Conservation (phyloP, 257 asterid species). For the Gentiana dahurica region DNA sequence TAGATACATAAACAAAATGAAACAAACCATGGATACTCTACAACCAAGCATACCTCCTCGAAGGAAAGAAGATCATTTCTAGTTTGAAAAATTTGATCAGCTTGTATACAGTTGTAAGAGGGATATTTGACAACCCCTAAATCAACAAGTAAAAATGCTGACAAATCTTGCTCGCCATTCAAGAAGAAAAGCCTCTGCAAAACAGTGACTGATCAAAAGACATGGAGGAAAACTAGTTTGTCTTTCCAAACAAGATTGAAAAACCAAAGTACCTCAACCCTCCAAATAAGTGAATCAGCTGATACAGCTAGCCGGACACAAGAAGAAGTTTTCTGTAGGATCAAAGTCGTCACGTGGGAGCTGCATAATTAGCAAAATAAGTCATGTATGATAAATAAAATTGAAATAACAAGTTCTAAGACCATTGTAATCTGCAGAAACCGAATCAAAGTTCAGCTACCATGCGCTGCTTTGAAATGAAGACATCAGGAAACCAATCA, state of each 20-base stretch:
- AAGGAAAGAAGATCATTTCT: constrained; percentile 64
- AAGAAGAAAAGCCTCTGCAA: constrained; percentile 92
- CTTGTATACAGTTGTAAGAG: constrained; percentile 54
- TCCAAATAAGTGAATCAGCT: constrained; percentile 84
- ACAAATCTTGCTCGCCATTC: constrained; percentile 89
- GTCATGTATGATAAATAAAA: constrained; percentile 6
- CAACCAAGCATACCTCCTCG: constrained; percentile 60
- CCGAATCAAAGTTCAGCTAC: constrained; percentile 28
- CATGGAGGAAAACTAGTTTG: constrained; percentile 1
- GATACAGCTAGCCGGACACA: constrained; percentile 56
- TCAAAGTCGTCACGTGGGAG: constrained; percentile 34
- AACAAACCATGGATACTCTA: background rate
- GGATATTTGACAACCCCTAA: constrained; percentile 87
- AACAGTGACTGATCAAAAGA: constrained; percentile 15
- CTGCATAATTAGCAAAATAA: constrained; percentile 36
- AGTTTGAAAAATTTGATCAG: constrained; percentile 47
- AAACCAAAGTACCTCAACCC: constrained; percentile 59
- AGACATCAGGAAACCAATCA: constrained; percentile 43
- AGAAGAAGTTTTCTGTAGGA: constrained; percentile 43
- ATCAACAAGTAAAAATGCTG: constrained; percentile 82
- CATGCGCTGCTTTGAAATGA: constrained; percentile 37
- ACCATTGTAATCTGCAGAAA: background rate
- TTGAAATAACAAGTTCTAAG: background rate
- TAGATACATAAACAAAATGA: constrained; percentile 5
- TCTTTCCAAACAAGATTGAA: constrained; percentile 11